Base-by-base conservation (phyloP, 208 protist genomes). In the Pavlovales sp. region DNA sequence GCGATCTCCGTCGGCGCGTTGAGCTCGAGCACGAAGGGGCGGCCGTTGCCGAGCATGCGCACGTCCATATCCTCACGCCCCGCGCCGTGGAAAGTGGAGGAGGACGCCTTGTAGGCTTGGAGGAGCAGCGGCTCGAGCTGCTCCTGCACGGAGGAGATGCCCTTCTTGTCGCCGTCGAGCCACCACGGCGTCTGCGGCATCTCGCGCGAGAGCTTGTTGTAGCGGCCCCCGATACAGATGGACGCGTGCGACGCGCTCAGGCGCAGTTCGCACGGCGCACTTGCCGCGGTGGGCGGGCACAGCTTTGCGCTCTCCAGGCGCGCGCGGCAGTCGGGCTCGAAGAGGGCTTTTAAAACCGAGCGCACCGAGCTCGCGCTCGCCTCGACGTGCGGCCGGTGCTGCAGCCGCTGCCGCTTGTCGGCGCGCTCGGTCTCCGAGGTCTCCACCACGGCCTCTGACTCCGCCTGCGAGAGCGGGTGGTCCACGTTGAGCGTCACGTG, bases 41-140 rank as follows among this genome's bases (percentile, higher is more conserved):
- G 42, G 38, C 92, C 93, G 22, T 79, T 41, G 41, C 93, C 93
- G 26, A 94, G 91, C 93, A 94, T 94, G 37, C 93, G 78, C 66
- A 94, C 93, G 57, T 94, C 93, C 0, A 93, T 85, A 71, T 94
- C 92, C 85, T 94, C 93, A 0, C 93, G 79, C 14, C 92, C 93
- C 30, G 84, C 82, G 4, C 39, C 66, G 67, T 88, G 81, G 80
- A 92, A 92, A 0, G 44, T 84, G 5, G 37, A 26, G 41, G 1
- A 28, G 22, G 57, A 57, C 5, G 39, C 79, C 34, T 8, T 32
- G 38, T 47, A 84, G 18, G 42, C 42, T 1, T 8, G 32, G 10
- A 71, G 40, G n/a, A 67, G 37, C 40, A 32, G 28, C 8, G 34
- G 2, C n/a, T 47, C 42, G 34, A 84, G 18, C 7, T 30, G 8